A percentile compares a stretch with the other conserved stretches of the same genome.
These are phyloP conservation scores for Apiospora kogelbergensis DNA, from an alignment of 2,329 filamentous ascomycete genomes.

Conservation along the genomic window DNA sequence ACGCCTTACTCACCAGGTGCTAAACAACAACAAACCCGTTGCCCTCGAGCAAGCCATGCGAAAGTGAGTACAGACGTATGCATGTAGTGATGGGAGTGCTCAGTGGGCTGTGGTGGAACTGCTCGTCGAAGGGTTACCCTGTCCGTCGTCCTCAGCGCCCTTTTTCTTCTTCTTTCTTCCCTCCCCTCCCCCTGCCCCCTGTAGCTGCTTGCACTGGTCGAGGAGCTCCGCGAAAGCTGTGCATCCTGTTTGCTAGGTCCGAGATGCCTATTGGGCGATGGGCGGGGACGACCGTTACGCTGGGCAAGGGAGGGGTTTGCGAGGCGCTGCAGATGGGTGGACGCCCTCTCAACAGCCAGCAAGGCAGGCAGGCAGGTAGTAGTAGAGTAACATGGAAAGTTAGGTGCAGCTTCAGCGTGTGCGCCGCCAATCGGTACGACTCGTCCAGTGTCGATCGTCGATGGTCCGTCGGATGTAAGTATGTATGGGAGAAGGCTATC, in stretches of 20 bases:
- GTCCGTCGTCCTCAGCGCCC: background rate
- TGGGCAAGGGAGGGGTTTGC: constrained; percentile 8
- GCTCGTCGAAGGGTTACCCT: background rate
- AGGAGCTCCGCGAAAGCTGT: background rate
- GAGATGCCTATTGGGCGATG: background rate
- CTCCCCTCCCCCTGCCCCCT: background rate
- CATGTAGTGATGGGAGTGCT: background rate
- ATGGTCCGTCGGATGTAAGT: background rate
- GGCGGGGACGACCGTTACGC: constrained; percentile 8
- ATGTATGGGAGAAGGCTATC: constrained; percentile 5
- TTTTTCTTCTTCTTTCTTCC: background rate
- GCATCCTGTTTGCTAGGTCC: background rate
- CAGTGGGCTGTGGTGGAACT: constrained; percentile 2
- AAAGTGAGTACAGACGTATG: background rate
- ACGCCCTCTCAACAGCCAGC: background rate
- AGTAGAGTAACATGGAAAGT: too few relatives aligned
- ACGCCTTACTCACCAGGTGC: background rate
- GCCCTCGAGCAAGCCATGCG: background rate
- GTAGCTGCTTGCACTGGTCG: background rate
- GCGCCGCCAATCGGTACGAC: background rate
- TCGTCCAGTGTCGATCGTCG: constrained; percentile 7
- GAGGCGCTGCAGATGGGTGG: constrained; percentile 8
- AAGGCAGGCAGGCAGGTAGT: too few relatives aligned
- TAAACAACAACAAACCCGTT: background rate
- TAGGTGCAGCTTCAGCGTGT: constrained; percentile 7